These are phyloP conservation scores for Backusella australiensis DNA, from an alignment of 192 early-diverging fungal genomes.

Conservation along the genomic window DNA sequence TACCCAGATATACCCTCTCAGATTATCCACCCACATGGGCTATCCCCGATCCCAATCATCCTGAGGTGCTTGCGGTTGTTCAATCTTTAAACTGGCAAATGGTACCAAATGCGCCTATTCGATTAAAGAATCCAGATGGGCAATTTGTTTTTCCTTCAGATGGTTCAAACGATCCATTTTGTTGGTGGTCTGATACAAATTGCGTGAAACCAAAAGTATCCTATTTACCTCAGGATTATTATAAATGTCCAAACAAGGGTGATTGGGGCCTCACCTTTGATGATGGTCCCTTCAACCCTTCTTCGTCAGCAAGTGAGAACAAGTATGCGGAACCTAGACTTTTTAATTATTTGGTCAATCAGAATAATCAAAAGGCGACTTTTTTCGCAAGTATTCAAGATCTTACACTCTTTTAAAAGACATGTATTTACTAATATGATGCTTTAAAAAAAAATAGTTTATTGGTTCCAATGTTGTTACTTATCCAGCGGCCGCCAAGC, in stretches of 20 bases:
- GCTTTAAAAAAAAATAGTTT: conserved; percentile 19
- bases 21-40: conserved; percentile 22
- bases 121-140: conserved; percentile 15
- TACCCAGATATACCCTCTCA: conserved; percentile 2
- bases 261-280: conserved; percentile 29
- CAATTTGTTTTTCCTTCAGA: conserved; percentile 13
- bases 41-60: conserved; percentile 31
- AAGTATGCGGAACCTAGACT: conserved; percentile 14
- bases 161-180: not conserved
- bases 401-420: not conserved
- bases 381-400: conserved; percentile 18
- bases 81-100: conserved; percentile 21
- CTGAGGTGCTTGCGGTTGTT: conserved; percentile 15
- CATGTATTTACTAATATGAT: too few species aligned
- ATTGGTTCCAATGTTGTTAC: conserved; percentile 37
- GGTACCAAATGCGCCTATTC: conserved; percentile 24
- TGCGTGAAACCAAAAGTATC: conserved; percentile 22
- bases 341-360: conserved; percentile 17
- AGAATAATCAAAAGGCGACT: conserved; percentile 13
- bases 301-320: not conserved
- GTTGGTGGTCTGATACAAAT: conserved; percentile 21
- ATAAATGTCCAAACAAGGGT: conserved; percentile 8
- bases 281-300: conserved; percentile 18
- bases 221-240: conserved; percentile 27
- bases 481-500: conserved; percentile 28